Evolutionary conservation across 164 flowering plant species (phyloP), one percentile per base, ranked within the genome.

Genomic region (Liquidambar formosana): DNA sequence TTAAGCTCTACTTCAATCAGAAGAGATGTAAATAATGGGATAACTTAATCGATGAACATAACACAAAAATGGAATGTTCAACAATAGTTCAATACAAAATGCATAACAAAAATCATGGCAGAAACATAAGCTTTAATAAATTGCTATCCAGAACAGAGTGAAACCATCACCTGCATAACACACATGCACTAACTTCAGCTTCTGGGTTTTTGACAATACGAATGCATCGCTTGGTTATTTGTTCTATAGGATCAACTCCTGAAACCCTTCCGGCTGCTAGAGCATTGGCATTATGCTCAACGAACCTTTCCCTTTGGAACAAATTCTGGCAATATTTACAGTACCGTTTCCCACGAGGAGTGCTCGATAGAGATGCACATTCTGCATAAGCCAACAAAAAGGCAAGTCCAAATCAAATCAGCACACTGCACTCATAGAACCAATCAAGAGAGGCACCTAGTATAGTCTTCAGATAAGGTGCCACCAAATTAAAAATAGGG

Each of bases 261-360:
- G 78, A 69, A 45, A 89, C 75, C 68, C 97, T 84, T 49, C 97
- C 97, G 74, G 97, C 97, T 27, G 94, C 99, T 46, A 80, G 70
- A 63, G 94, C 93, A 80, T 95, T 89, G 10, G 69, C 88, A 77
- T 87, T 86, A 27, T 75, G 60, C 65, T 71, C 86, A 10, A 78
- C 90, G 73, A 78, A 78, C 54, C 79, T 88, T 64, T 88, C 93
- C 70, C 73, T 78, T 51, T 82, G 71, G 49, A 83, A 83, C 84
- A 77, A 79, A 62, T 77, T 84, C 72, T 79, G 72, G 74, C 97
- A 96, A 68, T 83, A 92, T 41, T 68, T 72, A 64, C 99, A 93
- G 68, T 80, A 89, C 96, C 98, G 93, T 52, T 74, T 72, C 74
- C 88, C 96, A 48, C 70, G 76, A 5, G 97, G 98, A 28, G 84